Evolutionary conservation across 2,329 filamentous ascomycete species (phyloP), one percentile per base, ranked within the genome.

Genomic region (Paecilomyces sp.): DNA sequence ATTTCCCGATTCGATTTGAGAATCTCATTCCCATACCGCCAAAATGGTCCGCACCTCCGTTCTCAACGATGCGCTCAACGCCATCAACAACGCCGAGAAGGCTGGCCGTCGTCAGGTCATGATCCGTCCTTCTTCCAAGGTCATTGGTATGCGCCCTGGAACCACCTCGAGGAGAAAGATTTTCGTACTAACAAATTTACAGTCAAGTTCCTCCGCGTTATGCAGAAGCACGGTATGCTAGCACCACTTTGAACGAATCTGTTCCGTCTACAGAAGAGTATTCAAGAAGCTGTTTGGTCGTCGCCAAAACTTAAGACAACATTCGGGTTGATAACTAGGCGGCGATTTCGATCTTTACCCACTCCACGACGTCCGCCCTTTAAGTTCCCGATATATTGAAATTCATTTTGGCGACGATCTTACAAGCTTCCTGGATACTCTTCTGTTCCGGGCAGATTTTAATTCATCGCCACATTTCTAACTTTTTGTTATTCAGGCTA

Each of bases 1-100:
- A 82, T 75, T 75, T 82, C 80, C 33, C 51, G 58, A 62, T 67
- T 70, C 72, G 79, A 79, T 78, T 77, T 80, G 79, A 81, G 79
- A 81, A 81, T 81, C 79, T 81, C 69, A 62, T 57, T 59, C 50
- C 70, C 65, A 64, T 58, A 77, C 75, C 86, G 87, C 79, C 87
- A 97, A 90, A 79, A 99, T 99, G 93, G 92, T 97, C 83, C 92
- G 91, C 85, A 97, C 94, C 76, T 96, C 92, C 80, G 94, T 97
- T 77, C 92, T 99, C 82, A 95, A 97, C 87, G 94, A 99, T 89
- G 92, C 91, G 79, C 90, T 97, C 76, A 96, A 96, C 81, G 85
- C 88, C 85, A 97, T 99, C 89, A 99, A 99, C 92, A 99, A 99
- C 82, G 94, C 94, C 86, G 95, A 99, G 88, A 97, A 99, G 90